A percentile compares a stretch with the other conserved stretches of the same genome.
phyloP scores from a whole-genome alignment of 1,284 basidiomycete genomes.

The Lignosus rhinocerotis region DNA sequence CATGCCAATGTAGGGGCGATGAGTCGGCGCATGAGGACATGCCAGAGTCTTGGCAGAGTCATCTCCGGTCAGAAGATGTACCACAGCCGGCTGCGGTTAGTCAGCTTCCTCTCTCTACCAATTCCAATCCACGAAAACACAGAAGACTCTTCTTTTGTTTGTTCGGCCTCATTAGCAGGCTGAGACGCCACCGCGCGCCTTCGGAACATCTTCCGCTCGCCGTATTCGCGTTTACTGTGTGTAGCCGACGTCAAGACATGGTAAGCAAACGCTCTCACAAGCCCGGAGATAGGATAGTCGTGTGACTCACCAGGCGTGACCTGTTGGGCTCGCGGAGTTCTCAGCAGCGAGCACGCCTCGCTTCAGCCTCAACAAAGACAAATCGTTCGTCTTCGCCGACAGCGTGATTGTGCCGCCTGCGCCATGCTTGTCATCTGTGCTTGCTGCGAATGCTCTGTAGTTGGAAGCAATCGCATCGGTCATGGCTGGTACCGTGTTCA shows the following conservation, averaged over 20 bases:
- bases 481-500: neutral
- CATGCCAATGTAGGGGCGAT: too few species aligned
- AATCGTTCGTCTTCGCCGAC: neutral
- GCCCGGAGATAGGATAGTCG: neutral
- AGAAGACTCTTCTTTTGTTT: neutral
- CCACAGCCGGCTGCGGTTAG: conserved; percentile 22
- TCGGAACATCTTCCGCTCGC: conserved; percentile 3
- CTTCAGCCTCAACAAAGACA: neutral
- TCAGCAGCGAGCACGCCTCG: conserved; percentile 7
- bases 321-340: neutral
- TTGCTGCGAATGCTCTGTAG: neutral
- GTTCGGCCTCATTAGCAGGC: neutral
- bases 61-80: conserved; percentile 6
- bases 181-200: neutral
- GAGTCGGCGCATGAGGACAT: neutral
- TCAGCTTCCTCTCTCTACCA: conserved; percentile 13
- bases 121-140: conserved; percentile 1
- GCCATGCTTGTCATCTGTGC: neutral
- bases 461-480: neutral
- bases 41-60: neutral
- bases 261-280: neutral
- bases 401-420: neutral
- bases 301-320: conserved; percentile 17
- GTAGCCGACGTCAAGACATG: neutral
- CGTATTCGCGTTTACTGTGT: conserved; percentile 5